Base-by-base conservation (phyloP, 2,329 filamentous ascomycete species). In the Sclerotinia glacialis region DNA sequence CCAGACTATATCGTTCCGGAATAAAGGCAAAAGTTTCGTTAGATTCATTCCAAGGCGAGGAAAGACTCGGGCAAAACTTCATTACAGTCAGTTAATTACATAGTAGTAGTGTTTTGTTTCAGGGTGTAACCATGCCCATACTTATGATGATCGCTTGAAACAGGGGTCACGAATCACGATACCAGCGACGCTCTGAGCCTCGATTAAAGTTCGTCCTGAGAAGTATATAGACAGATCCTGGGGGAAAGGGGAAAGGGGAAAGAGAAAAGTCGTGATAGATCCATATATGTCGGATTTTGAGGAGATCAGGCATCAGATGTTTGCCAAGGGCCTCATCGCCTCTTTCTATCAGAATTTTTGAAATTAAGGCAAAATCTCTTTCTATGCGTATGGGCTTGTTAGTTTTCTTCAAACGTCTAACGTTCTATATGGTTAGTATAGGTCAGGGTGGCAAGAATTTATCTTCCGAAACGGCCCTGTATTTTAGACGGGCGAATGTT, bases 121-220 rank as follows among this genome's bases (percentile, higher is more conserved):
- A 23, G 28, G 21, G 44, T 26, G 18, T 26, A 40, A 40, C 37
- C 37, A 47, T 47, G 18, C 56, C 56, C 7, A 31, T 47, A 31
- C 34, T 18, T 18, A 11, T 59, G 44, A 49, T 49, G 21, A 60
- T 18, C 16, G 23, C n/a, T 60, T 60, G 28, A 49, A 60, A 60
- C 44, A 49, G 28, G 44, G 26, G 42, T 12, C 44, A 60, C 3
- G 56, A 49, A 26, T 12, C 44, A 60, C 3, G 56, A 49, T 60
- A 18, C 34, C 34, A 26, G 28, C 56, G 28, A 18, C 56, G 44
- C 28, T 47, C 56, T 49, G 56, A 34, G 44, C 56, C 56, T 16
- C 21, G 21, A 23, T 34, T 37, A 34, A n/a, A 54, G 28, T 37
- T 54, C 5, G 2, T 21, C 52, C 21, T 31, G n/a, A 52, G 26